These are phyloP conservation scores for Scedosporium dehoogii DNA, from an alignment of 2,329 filamentous ascomycete genomes.

Conservation along the genomic window DNA sequence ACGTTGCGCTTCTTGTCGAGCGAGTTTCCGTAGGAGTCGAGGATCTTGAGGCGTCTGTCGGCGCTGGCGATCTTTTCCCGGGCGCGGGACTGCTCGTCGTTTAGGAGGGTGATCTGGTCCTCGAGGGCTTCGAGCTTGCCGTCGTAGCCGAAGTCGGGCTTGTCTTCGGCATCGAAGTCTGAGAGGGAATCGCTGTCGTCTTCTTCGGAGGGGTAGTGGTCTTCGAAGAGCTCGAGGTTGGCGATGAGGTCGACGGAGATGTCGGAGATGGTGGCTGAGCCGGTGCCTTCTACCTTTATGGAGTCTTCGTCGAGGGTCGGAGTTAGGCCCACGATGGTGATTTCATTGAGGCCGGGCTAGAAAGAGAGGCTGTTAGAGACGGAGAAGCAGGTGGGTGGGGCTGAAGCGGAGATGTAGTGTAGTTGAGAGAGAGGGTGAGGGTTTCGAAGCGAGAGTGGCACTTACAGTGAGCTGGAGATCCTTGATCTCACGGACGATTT, in stretches of 20 bases:
- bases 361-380: slow-evolving; percentile 22
- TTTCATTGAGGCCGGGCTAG: slow-evolving; percentile 45
- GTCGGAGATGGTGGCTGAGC: slow-evolving; percentile 47
- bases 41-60: slow-evolving; percentile 26
- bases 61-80: slow-evolving; percentile 23
- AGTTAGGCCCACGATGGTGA: slow-evolving; percentile 46
- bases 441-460: not conserved
- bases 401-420: slow-evolving; percentile 40
- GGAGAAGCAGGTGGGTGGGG: slow-evolving; percentile 24
- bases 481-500: slow-evolving; percentile 50
- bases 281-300: slow-evolving; percentile 49
- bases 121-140: slow-evolving; percentile 15
- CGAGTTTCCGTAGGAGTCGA: slow-evolving; percentile 28
- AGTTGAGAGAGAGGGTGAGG: not conserved
- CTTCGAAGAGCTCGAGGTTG: slow-evolving; percentile 43
- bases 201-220: slow-evolving; percentile 36
- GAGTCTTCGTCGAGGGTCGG: slow-evolving; percentile 47
- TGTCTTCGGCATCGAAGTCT: slow-evolving; percentile 14
- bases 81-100: slow-evolving; percentile 18
- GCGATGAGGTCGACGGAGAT: slow-evolving; percentile 49
- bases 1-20: slow-evolving; percentile 23
- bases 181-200: slow-evolving; percentile 17
- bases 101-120: slow-evolving; percentile 20
- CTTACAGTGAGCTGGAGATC: slow-evolving; percentile 36
- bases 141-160: slow-evolving; percentile 10